Conservation (phyloP, 768 basidiomycete species). For the Dentipellis sp. region DNA sequence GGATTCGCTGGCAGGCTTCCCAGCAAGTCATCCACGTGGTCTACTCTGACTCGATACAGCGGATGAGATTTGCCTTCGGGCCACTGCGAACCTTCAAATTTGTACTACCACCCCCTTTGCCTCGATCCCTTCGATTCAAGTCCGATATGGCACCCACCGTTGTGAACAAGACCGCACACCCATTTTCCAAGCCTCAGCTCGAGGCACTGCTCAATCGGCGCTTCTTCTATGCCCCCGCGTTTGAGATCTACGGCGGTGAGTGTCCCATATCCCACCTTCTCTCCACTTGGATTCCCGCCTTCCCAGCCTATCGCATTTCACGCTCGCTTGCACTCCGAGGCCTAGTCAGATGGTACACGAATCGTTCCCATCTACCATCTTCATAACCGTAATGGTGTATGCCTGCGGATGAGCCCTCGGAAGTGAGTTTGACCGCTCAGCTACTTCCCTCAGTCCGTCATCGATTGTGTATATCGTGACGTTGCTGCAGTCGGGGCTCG, state of each 20-base stretch:
- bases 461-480: too few relatives aligned
- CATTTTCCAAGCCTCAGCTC: conserved; percentile 80
- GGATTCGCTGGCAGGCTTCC: too few relatives aligned
- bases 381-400: too few relatives aligned
- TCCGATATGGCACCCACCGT: conserved; percentile 18
- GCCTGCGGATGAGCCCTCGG: too few relatives aligned
- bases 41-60: conserved; percentile 6
- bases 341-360: too few relatives aligned
- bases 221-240: conserved; percentile 97
- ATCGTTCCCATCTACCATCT: too few relatives aligned
- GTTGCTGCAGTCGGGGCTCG: too few relatives aligned
- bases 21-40: not conserved
- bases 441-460: too few relatives aligned
- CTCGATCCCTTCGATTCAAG: conserved; percentile 2
- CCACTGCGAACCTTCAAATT: not conserved
- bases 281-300: not conserved
- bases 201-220: conserved; percentile 82
- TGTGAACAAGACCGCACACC: conserved; percentile 76
- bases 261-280: conserved; percentile 6
- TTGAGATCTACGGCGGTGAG: conserved; percentile 97
- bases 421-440: too few relatives aligned
- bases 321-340: not conserved
- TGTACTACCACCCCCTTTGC: not conserved
- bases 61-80: conserved; percentile 2
- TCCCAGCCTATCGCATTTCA: not conserved